Evolutionary conservation across 768 basidiomycete genomes (phyloP).

Genomic region (Suillus americanus): DNA sequence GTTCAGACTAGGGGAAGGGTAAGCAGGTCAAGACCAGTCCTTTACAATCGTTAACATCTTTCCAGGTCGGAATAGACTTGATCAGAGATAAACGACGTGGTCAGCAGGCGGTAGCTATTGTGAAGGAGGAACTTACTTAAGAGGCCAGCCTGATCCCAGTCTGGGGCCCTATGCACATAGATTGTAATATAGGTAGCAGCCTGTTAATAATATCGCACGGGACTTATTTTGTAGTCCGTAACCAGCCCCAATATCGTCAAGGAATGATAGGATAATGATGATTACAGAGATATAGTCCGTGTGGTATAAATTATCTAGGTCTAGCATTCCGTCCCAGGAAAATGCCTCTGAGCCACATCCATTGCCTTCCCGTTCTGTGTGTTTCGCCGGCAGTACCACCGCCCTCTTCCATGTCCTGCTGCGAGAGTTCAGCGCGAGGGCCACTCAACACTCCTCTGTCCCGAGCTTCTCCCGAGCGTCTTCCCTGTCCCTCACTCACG

Average conservation of each 20-base stretch:
- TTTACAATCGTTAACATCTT: neutral
- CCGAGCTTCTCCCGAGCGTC: constrained; percentile 12
- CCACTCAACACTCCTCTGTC: constrained; percentile 11
- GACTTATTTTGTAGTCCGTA: neutral
- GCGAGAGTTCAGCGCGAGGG: constrained; percentile 1
- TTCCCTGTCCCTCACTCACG: constrained; percentile 46
- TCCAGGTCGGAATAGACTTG: constrained; percentile 15
- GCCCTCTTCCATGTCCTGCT: constrained; percentile 10
- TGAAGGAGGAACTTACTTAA: neutral
- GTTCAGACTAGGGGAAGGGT: constrained; percentile 19
- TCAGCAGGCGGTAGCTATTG: neutral
- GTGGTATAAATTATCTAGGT: neutral
- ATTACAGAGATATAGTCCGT: neutral
- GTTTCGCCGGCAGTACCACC: neutral
- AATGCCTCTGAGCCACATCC: constrained; percentile 29
- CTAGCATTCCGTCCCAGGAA: constrained; percentile 5
- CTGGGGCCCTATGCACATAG: neutral
- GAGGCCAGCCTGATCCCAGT: neutral
- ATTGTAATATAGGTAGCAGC: neutral
- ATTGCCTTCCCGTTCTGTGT: constrained; percentile 18
- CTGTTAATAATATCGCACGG: neutral
- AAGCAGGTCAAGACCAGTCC: constrained; percentile 4
- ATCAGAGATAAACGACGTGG: constrained; percentile 1
- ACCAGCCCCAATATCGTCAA: neutral
- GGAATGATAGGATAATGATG: neutral